These are phyloP conservation scores for Suillus brevipes DNA, from an alignment of 768 basidiomycete genomes.

Conservation along the genomic window DNA sequence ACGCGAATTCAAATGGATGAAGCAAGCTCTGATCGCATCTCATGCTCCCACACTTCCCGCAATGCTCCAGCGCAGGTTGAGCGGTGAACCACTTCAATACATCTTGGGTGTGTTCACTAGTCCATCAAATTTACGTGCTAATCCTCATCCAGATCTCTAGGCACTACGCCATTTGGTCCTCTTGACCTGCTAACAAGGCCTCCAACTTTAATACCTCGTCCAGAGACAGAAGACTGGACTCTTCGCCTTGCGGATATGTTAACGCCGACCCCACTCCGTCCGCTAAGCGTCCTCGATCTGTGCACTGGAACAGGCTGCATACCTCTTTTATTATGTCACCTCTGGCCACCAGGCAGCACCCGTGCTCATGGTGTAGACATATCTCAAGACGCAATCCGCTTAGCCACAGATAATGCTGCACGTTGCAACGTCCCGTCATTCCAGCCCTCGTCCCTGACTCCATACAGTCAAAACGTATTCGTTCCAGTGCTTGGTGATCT, in stretches of 20 bases:
- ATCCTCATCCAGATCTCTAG: slow-evolving; percentile 26
- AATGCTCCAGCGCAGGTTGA: slow-evolving; percentile 59
- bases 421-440: slow-evolving; percentile 22
- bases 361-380: slow-evolving; percentile 69
- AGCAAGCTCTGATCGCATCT: slow-evolving; percentile 27
- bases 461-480: slow-evolving; percentile 31
- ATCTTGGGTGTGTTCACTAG: slow-evolving; percentile 64
- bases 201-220: slow-evolving; percentile 90
- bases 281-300: slow-evolving; percentile 70
- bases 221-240: slow-evolving; percentile 90
- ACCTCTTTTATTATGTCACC: slow-evolving; percentile 75
- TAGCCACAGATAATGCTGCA: slow-evolving; percentile 47
- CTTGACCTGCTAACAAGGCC: slow-evolving; percentile 70
- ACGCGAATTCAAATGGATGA: slow-evolving; percentile 54
- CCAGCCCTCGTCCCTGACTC: not conserved
- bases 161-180: slow-evolving; percentile 87
- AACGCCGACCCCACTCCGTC: slow-evolving; percentile 29
- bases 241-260: slow-evolving; percentile 55
- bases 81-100: slow-evolving; percentile 86
- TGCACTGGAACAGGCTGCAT: slow-evolving; percentile 95
- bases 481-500: slow-evolving; percentile 48
- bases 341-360: slow-evolving; percentile 56
- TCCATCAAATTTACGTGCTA: not conserved
- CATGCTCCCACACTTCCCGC: slow-evolving; percentile 31
- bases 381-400: slow-evolving; percentile 53